Base-by-base conservation (phyloP, 495 filamentous ascomycete species). In the Sordaria brevicollis region DNA sequence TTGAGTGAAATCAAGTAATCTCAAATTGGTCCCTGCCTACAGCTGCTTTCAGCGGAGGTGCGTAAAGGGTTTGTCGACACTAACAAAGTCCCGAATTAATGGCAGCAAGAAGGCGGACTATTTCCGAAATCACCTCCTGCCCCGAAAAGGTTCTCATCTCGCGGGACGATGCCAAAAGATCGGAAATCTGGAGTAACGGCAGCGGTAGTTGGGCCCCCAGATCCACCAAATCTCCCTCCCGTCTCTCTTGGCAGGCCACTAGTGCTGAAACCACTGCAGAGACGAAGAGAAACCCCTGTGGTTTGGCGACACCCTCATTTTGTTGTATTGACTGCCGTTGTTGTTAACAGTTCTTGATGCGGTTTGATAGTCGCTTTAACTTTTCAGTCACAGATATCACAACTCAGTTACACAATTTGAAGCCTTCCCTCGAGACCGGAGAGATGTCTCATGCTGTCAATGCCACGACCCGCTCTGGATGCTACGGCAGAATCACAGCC, bases 291-390 rank as follows among this genome's bases (percentile, higher is more conserved):
- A 43, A 15, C 15, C 9, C 36, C 41, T 69, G 68, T 68, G 68
- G n/a, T n/a, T n/a, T n/a, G n/a, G 25, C 54, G 38, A 57, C 36
- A 68, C 67, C 35, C 37, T 67, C 57, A 19, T 21, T 1, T n/a
- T n/a, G n/a, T n/a, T n/a, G n/a, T n/a, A 19, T 33, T 33, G 71
- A 34, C 68, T 37, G 5, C 65, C 33, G 68, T 65, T 65, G 29
- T 36, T 25, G 19, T 38, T 54, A n/a, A 49, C 19, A 21, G 35
- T 25, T 19, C 21, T 15, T 36, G 31, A 19, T 36, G 19, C 43
- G 68, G 67, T 67, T 73, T 38, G 49, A 54, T 38, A 70, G 65
- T 65, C 70, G 49, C 57, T n/a, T 33, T 35, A 70, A 67, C 70
- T 36, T 31, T 49, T 29, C 35, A 25, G 15, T 68, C 36, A 41